Percentiles rank a stretch among this genome's conserved stretches.
phyloP scores from a whole-genome alignment of 495 filamentous ascomycete genomes.

The Penicillium subrubescens region DNA sequence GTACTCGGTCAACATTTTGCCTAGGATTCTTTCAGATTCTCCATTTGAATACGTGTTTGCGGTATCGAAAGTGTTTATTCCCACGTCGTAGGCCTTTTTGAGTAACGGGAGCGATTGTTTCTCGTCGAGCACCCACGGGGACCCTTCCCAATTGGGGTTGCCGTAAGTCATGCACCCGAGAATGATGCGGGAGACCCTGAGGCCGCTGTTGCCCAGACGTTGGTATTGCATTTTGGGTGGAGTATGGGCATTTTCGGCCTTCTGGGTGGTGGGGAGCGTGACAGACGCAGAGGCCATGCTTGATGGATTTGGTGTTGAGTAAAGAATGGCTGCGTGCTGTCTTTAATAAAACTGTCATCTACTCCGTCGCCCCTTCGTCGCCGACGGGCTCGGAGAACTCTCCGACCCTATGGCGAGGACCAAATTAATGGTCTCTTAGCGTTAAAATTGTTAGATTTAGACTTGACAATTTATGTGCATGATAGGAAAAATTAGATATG shows the following conservation, averaged over 20 bases:
- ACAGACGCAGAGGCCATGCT: not conserved
- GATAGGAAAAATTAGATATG: not conserved
- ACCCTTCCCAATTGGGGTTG: slow-evolving; percentile 49
- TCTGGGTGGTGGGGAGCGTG: not conserved
- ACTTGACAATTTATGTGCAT: too few species aligned
- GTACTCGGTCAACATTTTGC: slow-evolving; percentile 68
- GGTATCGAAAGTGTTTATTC: slow-evolving; percentile 60
- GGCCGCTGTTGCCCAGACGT: slow-evolving; percentile 62
- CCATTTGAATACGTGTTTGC: slow-evolving; percentile 69
- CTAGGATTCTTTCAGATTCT: slow-evolving; percentile 65
- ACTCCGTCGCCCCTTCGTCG: not conserved
- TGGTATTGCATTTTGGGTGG: slow-evolving; percentile 26
- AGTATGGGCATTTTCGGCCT: not conserved
- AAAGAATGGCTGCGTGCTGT: not conserved
- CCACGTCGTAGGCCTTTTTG: slow-evolving; percentile 65
- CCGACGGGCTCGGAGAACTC: slow-evolving; percentile 14
- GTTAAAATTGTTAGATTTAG: too few species aligned
- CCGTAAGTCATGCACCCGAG: slow-evolving; percentile 71
- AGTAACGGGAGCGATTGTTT: slow-evolving; percentile 64
- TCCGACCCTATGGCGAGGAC: not conserved
- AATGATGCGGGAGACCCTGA: slow-evolving; percentile 66
- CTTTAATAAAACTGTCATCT: not conserved
- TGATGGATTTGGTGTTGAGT: not conserved
- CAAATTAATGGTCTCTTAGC: not conserved
- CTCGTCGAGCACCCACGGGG: slow-evolving; percentile 62